Evolutionary conservation across 306 rosid genomes (phyloP).

Genomic region (Quercus rubra): DNA sequence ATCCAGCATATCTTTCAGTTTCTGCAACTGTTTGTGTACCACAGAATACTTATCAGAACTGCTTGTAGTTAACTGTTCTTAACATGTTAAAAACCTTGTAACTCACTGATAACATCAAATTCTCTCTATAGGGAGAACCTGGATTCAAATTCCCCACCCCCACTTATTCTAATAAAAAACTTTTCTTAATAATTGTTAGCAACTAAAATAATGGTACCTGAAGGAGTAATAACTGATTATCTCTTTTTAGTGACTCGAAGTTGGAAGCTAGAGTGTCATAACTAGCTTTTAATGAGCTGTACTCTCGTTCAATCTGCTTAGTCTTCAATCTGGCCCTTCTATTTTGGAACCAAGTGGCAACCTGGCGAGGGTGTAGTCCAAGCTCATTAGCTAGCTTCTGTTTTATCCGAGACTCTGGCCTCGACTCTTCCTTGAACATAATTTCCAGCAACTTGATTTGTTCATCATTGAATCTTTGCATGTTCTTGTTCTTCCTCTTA

Average conservation of each 20-base stretch:
- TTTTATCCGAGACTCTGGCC: conserved; percentile 78
- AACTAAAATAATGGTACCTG: conserved; percentile 48
- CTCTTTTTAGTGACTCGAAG: conserved; percentile 67
- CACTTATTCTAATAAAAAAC: too few relatives aligned
- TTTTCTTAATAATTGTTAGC: not conserved
- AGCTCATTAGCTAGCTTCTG: conserved; percentile 65
- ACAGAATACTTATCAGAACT: not conserved
- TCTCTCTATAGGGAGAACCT: not conserved
- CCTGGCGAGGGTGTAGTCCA: conserved; percentile 86
- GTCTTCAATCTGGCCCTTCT: conserved; percentile 91
- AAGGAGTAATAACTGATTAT: conserved; percentile 53
- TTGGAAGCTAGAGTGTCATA: conserved; percentile 53
- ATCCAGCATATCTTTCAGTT: conserved; percentile 48
- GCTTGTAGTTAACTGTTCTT: not conserved
- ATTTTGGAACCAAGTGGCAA: conserved; percentile 95
- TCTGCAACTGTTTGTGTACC: conserved; percentile 52
- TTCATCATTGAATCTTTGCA: conserved; percentile 74
- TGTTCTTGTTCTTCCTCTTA: conserved; percentile 49
- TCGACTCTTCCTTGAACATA: conserved; percentile 65
- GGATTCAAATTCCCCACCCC: too few relatives aligned
- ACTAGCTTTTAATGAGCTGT: conserved; percentile 38
- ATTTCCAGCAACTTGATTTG: conserved; percentile 73
- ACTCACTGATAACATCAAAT: too few relatives aligned
- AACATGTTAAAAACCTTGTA: not conserved
- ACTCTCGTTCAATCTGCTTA: conserved; percentile 73